phyloP scores from a whole-genome alignment of 371 early-diverging fungal species.

The Batkoa obscura region DNA sequence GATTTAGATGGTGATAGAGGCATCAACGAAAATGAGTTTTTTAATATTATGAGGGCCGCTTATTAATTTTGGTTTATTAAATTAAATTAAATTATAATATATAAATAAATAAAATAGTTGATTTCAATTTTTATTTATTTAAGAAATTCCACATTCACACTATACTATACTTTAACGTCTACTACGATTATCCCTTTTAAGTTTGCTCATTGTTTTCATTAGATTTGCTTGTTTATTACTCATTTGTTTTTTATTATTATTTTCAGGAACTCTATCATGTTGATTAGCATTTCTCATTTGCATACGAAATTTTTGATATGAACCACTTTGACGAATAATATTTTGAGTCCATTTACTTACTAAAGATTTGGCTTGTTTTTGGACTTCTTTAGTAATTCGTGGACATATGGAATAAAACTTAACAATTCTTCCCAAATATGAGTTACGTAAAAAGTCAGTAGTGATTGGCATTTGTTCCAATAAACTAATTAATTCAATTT shows the following conservation, averaged over 20 bases:
- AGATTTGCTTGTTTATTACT: no score
- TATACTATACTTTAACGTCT: no score
- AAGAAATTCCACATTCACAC: no score
- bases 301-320: no score
- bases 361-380: neutral
- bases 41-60: neutral
- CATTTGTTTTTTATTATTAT: no score
- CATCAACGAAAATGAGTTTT: neutral
- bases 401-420: neutral
- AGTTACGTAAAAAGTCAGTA: neutral
- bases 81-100: no score
- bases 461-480: conserved; percentile 2
- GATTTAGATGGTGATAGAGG: conserved; percentile 49
- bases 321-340: neutral
- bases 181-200: neutral
- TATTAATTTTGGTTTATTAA: no score
- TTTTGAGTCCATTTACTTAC: neutral
- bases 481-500: neutral
- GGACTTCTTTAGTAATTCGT: neutral
- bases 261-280: no score
- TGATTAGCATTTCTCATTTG: no score
- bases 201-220: neutral
- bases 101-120: no score
- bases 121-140: no score
- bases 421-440: neutral